These are phyloP conservation scores for Calonectria hawksworthii DNA, from an alignment of 2,329 filamentous ascomycete genomes.

Conservation along the genomic window DNA sequence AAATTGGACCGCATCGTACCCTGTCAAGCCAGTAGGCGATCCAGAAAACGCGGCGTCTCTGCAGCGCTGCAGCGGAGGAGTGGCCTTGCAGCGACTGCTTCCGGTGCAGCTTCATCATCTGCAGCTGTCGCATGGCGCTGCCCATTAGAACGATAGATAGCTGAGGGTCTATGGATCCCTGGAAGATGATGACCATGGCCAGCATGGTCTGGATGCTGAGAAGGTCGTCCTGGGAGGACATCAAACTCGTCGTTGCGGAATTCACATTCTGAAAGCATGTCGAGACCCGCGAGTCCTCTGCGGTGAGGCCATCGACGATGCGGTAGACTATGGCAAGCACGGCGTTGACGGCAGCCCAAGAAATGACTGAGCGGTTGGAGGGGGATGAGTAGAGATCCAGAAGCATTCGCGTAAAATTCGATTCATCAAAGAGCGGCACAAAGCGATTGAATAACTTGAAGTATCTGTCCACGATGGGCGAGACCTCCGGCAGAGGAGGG, in stretches of 20 bases:
- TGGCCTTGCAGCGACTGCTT: conserved; percentile 18
- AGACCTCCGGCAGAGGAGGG: conserved; percentile 34
- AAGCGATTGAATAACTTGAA: conserved; percentile 38
- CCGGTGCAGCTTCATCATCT: conserved; percentile 50
- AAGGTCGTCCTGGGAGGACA: conserved; percentile 47
- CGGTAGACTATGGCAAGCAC: conserved; percentile 51
- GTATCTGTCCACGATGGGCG: conserved; percentile 38
- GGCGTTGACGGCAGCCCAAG: conserved; percentile 53
- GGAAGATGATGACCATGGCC: conserved; percentile 51
- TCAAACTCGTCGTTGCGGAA: conserved; percentile 49
- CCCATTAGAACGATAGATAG: conserved; percentile 50
- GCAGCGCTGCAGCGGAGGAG: conserved; percentile 24
- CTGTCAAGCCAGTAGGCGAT: conserved; percentile 53
- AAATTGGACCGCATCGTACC: not conserved
- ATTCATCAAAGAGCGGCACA: conserved; percentile 52
- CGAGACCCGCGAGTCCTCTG: conserved; percentile 35
- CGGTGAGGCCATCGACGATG: conserved; percentile 35
- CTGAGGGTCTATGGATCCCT: conserved; percentile 49
- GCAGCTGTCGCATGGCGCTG: conserved; percentile 50
- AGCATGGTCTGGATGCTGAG: conserved; percentile 52
- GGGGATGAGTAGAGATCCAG: conserved; percentile 49
- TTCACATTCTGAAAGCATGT: conserved; percentile 50
- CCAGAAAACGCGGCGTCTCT: conserved; percentile 54
- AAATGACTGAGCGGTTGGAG: conserved; percentile 31
- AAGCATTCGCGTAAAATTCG: conserved; percentile 51